phyloP scores from a whole-genome alignment of 768 basidiomycete species.

The Tephrocybe sp. region DNA sequence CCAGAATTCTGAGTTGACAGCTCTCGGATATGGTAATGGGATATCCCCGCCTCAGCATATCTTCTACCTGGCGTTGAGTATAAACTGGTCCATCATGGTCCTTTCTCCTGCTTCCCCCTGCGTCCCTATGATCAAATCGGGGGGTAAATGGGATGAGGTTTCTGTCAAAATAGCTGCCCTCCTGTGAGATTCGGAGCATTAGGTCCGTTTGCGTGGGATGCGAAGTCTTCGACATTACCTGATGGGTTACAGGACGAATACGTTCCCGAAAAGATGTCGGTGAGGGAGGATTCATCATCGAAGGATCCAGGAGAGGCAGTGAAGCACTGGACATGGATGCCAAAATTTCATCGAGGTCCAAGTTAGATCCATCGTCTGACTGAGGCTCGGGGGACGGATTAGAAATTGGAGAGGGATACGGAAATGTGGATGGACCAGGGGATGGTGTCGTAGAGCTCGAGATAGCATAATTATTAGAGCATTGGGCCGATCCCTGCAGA shows the following conservation, averaged over 20 bases:
- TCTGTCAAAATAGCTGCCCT: not conserved
- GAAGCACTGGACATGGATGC: not conserved
- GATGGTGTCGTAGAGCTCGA: too few species aligned
- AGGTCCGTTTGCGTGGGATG: too few species aligned
- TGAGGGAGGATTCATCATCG: too few species aligned
- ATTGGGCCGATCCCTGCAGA: not conserved
- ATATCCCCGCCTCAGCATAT: constrained; percentile 36
- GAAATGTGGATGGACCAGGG: not conserved
- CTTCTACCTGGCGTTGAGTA: constrained; percentile 8
- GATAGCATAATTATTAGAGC: not conserved
- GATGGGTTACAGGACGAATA: too few species aligned
- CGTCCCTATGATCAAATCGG: not conserved
- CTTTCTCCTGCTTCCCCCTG: not conserved
- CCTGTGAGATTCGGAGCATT: too few species aligned
- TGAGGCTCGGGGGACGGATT: not conserved
- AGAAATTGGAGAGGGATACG: not conserved
- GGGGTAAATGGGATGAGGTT: not conserved
- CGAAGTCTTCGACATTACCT: too few species aligned
- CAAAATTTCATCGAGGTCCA: not conserved
- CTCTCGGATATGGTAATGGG: constrained; percentile 27
- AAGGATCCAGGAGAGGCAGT: not conserved
- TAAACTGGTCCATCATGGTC: not conserved
- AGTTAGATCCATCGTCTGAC: not conserved
- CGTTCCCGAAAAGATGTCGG: too few species aligned
- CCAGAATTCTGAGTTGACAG: constrained; percentile 51